phyloP scores from a whole-genome alignment of 495 filamentous ascomycete genomes.

The Cryomyces antarcticus region DNA sequence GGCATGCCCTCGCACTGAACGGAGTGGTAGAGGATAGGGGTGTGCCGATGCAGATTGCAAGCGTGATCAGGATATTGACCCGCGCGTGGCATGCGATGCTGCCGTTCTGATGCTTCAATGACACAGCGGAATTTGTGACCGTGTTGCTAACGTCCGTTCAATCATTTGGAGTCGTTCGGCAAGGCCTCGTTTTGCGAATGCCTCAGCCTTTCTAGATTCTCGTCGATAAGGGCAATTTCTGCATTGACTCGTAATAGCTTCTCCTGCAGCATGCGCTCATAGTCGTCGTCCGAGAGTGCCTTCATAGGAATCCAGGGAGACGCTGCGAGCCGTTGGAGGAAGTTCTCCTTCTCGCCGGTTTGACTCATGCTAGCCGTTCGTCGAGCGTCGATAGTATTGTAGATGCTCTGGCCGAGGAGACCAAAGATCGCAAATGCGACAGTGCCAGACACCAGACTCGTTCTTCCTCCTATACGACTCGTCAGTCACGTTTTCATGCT shows the following conservation, averaged over 20 bases:
- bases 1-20: too few species aligned
- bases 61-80: too few species aligned
- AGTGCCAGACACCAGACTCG: slow-evolving; percentile 34
- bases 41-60: too few species aligned
- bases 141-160: neutral
- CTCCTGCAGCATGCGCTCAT: slow-evolving; percentile 52
- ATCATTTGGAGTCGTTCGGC: neutral
- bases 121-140: too few species aligned
- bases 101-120: too few species aligned
- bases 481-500: neutral
- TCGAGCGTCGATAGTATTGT: slow-evolving; percentile 29
- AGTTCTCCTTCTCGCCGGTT: slow-evolving; percentile 16
- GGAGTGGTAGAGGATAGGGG: too few species aligned
- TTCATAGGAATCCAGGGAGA: slow-evolving; percentile 73
- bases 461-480: slow-evolving; percentile 18
- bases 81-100: too few species aligned
- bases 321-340: slow-evolving; percentile 29
- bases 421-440: slow-evolving; percentile 45
- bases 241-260: slow-evolving; percentile 60
- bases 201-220: slow-evolving; percentile 46
- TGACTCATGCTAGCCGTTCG: slow-evolving; percentile 9
- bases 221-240: slow-evolving; percentile 72
- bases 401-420: slow-evolving; percentile 35
- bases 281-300: slow-evolving; percentile 57
- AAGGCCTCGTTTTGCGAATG: slow-evolving; percentile 8